Evolutionary conservation across 1,139 yeast genomes (phyloP), one percentile per base, ranked within the genome.

Genomic region (Taphrina wiesneri): DNA sequence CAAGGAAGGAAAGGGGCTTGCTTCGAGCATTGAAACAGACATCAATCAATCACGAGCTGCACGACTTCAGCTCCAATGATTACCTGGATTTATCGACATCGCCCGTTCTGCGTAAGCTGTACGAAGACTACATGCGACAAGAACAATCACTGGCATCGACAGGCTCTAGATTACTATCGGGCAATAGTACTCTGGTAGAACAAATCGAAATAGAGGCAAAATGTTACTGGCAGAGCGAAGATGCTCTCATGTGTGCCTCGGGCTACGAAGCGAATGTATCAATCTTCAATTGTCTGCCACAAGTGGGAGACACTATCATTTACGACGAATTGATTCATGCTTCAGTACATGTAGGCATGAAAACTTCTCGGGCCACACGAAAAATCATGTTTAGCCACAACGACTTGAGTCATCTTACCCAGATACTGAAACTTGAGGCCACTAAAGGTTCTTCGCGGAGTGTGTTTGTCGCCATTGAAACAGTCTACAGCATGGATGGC

Each of bases 401-500:
- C 52, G 67, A 68, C n/a, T 53, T 71, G 23, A 36, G 23, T 9
- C 47, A 52, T 2, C 61, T 70, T 13, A 23, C 53, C 17, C 23
- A 19, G 17, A 26, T 43, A 15, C 56, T 70, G 43, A 21, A 30
- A 9, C 28, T 25, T 2, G 39, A 67, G n/a, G 61, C 47, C 13
- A 19, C 47, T 25, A 63, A 43, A 30, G 34, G 56, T 23, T 28
- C 63, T 23, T 21, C 41, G 0, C 60, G 64, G 11, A 71, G 70
- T 41, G 68, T 73, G 6, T 73, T 73, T 56, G 53, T 73, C 1
- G 75, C 74, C 4, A 68, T 73, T 7, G 75, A 73, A 54, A 69
- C 72, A 4, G 72, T 73, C 4, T 73, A 73, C 65, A 72, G 75
- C 61, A 73, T 73, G 75, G 75, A 73, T 64, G 75, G 75, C 25